Conservation (phyloP, 805 yeast genomes). For the Hanseniaspora vineae region DNA sequence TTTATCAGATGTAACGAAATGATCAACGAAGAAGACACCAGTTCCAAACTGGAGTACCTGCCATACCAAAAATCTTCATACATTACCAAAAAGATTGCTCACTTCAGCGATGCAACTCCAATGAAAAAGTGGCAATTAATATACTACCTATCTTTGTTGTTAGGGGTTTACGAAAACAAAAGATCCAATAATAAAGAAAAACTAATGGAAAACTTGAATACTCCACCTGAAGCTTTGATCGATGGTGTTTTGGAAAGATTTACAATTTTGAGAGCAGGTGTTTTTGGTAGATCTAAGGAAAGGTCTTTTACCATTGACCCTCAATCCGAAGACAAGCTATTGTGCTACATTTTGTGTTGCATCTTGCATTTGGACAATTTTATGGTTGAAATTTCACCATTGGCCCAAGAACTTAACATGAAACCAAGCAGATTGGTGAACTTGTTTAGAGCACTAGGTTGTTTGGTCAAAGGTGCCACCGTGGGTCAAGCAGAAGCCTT, state of each 20-base stretch:
- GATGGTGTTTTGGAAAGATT: conserved; percentile 64
- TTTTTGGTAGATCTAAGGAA: conserved; percentile 62
- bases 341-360: conserved; percentile 64
- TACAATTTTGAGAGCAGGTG: conserved; percentile 51
- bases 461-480: conserved; percentile 58
- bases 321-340: conserved; percentile 69
- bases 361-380: conserved; percentile 67
- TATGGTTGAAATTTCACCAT: conserved; percentile 60
- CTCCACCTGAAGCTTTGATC: conserved; percentile 60
- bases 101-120: conserved; percentile 31
- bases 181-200: conserved; percentile 46
- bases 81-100: conserved; percentile 34
- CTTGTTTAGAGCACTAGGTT: conserved; percentile 73
- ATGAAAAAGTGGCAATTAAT: conserved; percentile 51
- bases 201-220: conserved; percentile 46
- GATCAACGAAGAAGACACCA: conserved; percentile 38
- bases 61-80: conserved; percentile 52
- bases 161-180: conserved; percentile 70
- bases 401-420: conserved; percentile 73
- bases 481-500: conserved; percentile 64
- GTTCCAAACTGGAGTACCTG: conserved; percentile 40
- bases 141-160: conserved; percentile 66
- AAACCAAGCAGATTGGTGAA: conserved; percentile 61
- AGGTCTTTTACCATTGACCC: conserved; percentile 78
- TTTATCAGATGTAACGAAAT: conserved; percentile 53